A percentile compares a stretch with the other conserved stretches of the same genome.
phyloP scores from a whole-genome alignment of 176 grass and related monocot species.

The Carex pumila region DNA sequence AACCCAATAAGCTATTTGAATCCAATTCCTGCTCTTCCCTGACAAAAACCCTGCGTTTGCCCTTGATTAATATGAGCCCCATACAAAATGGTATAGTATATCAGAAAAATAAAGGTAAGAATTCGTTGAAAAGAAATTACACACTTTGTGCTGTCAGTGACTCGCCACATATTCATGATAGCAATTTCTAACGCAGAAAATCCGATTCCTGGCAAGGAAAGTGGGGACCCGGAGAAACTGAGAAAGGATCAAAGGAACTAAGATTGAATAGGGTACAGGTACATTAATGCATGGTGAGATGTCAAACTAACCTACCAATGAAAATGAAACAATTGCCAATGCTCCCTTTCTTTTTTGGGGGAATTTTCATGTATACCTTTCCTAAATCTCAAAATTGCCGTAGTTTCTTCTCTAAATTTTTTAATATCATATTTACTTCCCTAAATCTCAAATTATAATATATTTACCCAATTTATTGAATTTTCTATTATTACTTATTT shows the following conservation, averaged over 20 bases:
- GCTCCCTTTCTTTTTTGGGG: not conserved
- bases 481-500: no score
- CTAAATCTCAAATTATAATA: no score
- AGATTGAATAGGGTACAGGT: not conserved
- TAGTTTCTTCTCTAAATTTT: no score
- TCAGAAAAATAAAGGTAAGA: no score
- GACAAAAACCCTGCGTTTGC: no score
- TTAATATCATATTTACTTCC: no score
- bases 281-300: conserved; percentile 15
- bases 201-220: not conserved
- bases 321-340: conserved; percentile 7
- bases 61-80: no score
- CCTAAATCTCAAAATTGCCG: no score
- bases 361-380: no score
- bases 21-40: no score
- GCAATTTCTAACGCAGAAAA: not conserved
- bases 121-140: not conserved
- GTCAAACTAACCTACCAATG: conserved; percentile 1
- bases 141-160: not conserved
- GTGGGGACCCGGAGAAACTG: not conserved
- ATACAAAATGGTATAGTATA: not conserved
- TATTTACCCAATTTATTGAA: no score
- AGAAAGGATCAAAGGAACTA: not conserved
- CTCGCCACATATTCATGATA: not conserved
- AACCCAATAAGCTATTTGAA: no score